A percentile compares a stretch with the other conserved stretches of the same genome.
Evolutionary conservation across 192 early-diverging fungal species (phyloP).

Genomic region (Phycomyces blakesleeanus): DNA sequence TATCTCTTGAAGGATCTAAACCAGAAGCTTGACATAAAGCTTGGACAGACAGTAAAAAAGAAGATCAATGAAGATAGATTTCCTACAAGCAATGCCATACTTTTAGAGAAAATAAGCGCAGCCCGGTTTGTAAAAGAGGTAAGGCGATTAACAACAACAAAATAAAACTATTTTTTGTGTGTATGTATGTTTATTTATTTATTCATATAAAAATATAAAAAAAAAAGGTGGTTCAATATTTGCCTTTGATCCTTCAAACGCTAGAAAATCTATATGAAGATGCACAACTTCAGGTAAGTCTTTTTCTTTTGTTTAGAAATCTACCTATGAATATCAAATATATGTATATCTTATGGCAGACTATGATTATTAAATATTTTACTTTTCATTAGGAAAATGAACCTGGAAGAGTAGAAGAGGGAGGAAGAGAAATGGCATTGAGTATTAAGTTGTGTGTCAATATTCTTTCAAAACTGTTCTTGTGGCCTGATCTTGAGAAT

Average conservation of each 20-base stretch:
- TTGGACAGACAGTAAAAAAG: slow-evolving; percentile 38
- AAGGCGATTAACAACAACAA: neutral
- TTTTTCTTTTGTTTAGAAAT: neutral
- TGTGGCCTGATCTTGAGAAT: slow-evolving; percentile 35
- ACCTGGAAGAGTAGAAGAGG: slow-evolving; percentile 18
- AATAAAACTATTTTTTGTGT: too few species aligned
- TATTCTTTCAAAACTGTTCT: slow-evolving; percentile 30
- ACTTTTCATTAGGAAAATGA: slow-evolving; percentile 12
- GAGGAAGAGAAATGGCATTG: slow-evolving; percentile 6
- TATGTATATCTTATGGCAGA: too few species aligned
- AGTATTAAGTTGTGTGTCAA: slow-evolving; percentile 25
- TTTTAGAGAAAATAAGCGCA: slow-evolving; percentile 35
- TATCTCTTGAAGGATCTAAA: slow-evolving; percentile 48
- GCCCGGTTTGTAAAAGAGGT: slow-evolving; percentile 36
- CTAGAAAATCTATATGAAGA: slow-evolving; percentile 15
- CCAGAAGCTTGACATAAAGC: slow-evolving; percentile 44
- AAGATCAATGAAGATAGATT: slow-evolving; percentile 6
- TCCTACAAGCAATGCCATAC: slow-evolving; percentile 14
- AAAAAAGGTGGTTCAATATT: slow-evolving; percentile 18
- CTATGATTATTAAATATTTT: too few species aligned
- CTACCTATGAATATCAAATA: too few species aligned
- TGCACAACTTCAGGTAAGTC: slow-evolving; percentile 6
- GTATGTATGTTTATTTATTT: too few species aligned
- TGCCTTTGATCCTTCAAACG: slow-evolving; percentile 16
- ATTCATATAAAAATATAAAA: too few species aligned